Percentiles rank a stretch among this genome's conserved stretches.
phyloP scores from a whole-genome alignment of 768 basidiomycete species.

The Rhizopogon vinicolor region DNA sequence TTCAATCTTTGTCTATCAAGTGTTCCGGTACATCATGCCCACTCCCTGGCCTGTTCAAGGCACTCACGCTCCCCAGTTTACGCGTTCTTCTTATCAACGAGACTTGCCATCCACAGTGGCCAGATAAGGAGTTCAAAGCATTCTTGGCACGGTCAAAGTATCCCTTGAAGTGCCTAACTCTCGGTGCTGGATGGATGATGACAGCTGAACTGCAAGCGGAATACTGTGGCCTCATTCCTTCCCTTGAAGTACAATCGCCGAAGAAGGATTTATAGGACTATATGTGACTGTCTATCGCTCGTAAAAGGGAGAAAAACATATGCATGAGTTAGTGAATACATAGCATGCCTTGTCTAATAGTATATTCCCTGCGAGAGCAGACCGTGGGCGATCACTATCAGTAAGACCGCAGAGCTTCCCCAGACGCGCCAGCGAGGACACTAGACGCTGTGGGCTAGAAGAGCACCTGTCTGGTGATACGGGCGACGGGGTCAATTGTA shows the following conservation, averaged over 20 bases:
- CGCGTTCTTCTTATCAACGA: neutral
- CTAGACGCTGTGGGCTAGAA: constrained; percentile 91
- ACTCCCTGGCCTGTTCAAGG: neutral
- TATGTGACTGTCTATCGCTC: too few species aligned
- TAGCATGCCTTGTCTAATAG: too few species aligned
- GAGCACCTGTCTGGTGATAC: constrained; percentile 85
- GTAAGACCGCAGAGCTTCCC: constrained; percentile 90
- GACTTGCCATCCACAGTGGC: neutral
- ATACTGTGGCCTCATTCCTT: constrained; percentile 13
- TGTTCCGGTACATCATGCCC: constrained; percentile 3
- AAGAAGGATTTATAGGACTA: too few species aligned
- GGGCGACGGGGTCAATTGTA: constrained; percentile 75
- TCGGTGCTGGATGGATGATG: constrained; percentile 10
- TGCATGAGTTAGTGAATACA: too few species aligned
- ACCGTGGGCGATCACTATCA: too few species aligned
- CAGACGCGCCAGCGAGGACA: constrained; percentile 75
- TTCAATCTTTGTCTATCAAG: constrained; percentile 10
- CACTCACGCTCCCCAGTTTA: neutral
- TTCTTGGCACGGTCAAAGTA: constrained; percentile 14
- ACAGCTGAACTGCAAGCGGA: constrained; percentile 11
- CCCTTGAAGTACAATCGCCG: neutral
- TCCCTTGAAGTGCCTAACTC: constrained; percentile 13
- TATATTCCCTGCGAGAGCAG: too few species aligned
- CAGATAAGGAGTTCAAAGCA: constrained; percentile 8
- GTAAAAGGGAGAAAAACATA: too few species aligned